A percentile compares a stretch with the other conserved stretches of the same genome.
Evolutionary conservation across 2,329 filamentous ascomycete genomes (phyloP).

Genomic region (Xylaria sp.): DNA sequence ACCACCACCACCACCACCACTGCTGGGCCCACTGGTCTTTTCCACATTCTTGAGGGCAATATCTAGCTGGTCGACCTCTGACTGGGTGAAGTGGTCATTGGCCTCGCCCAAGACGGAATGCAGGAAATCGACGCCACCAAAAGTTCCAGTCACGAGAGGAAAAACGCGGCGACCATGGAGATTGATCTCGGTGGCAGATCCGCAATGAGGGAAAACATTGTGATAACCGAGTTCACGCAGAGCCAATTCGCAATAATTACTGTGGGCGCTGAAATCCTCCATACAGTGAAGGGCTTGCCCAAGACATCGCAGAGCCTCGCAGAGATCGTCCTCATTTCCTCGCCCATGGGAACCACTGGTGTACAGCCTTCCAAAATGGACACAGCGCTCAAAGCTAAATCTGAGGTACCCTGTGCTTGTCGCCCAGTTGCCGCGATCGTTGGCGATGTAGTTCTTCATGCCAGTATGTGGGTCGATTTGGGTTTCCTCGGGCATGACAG

Average conservation of each 20-base stretch:
- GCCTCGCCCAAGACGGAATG: slow-evolving; percentile 80
- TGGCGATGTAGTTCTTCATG: slow-evolving; percentile 99
- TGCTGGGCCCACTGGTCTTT: slow-evolving; percentile 47
- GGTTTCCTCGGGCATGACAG: slow-evolving; percentile 73
- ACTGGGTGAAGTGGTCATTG: slow-evolving; percentile 83
- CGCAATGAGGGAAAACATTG: slow-evolving; percentile 76
- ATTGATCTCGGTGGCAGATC: slow-evolving; percentile 68
- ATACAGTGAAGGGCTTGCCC: slow-evolving; percentile 79
- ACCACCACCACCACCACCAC: slow-evolving; percentile 45
- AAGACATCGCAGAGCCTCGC: slow-evolving; percentile 76
- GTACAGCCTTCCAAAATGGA: slow-evolving; percentile 79
- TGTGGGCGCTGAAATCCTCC: slow-evolving; percentile 81
- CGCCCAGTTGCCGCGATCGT: slow-evolving; percentile 84
- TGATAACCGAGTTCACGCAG: slow-evolving; percentile 73
- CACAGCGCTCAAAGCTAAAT: slow-evolving; percentile 74
- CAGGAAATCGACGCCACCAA: slow-evolving; percentile 83
- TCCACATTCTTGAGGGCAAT: slow-evolving; percentile 73
- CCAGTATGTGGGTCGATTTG: slow-evolving; percentile 77
- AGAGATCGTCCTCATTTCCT: slow-evolving; percentile 78
- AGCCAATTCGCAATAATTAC: slow-evolving; percentile 81
- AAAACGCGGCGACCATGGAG: slow-evolving; percentile 70
- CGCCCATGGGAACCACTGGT: slow-evolving; percentile 66
- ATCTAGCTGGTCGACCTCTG: slow-evolving; percentile 82
- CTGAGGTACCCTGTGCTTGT: slow-evolving; percentile 87
- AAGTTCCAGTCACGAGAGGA: slow-evolving; percentile 75